Base-by-base conservation (phyloP, 2,329 filamentous ascomycete species). In the Paraphoma sp. region DNA sequence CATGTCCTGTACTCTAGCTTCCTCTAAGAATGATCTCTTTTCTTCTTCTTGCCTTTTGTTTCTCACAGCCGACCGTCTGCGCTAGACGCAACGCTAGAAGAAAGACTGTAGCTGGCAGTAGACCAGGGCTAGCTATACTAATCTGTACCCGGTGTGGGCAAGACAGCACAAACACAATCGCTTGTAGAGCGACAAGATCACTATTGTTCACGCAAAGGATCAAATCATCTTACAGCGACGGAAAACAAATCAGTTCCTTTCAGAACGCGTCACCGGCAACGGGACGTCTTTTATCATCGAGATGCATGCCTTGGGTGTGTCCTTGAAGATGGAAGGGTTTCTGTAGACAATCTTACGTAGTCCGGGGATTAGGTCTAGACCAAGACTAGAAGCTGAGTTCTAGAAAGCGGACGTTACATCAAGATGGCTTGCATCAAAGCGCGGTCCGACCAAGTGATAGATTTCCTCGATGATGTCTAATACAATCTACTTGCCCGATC, bases 251-350 rank as follows among this genome's bases (percentile, higher is more conserved):
- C 36, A 49, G 36, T 42, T 49, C 43, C 47, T 31, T 10, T 28
- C 17, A 58, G 60, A 59, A 60, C 56, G 23, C 51, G 51, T 64
- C 55, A 44, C 48, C 53, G 53, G 56, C 44, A 58, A 60, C 29
- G 53, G 49, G 60, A 64, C 65, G 62, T 65, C 70, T 73, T 76
- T 76, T 75, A 73, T 76, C 74, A 74, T 76, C 65, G 62, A 65
- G 62, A 53, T 42, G 42, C 48, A 62, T 63, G 69, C 73, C 69
- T 56, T 31, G 65, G 48, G 73, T 62, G 58, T 62, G 61, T 54
- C 55, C 60, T 72, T 60, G 71, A 76, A 65, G 74, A 76, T 62
- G 72, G 67, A 66, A 56, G 62, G 23, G 23, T 23, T 23, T 23
- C 23, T 23, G 23, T 23, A 23, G 2, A 23, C 23, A 23, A 23